These are phyloP conservation scores for Ceratocystis eucalypticola DNA, from an alignment of 2,329 filamentous ascomycete genomes.

Conservation along the genomic window DNA sequence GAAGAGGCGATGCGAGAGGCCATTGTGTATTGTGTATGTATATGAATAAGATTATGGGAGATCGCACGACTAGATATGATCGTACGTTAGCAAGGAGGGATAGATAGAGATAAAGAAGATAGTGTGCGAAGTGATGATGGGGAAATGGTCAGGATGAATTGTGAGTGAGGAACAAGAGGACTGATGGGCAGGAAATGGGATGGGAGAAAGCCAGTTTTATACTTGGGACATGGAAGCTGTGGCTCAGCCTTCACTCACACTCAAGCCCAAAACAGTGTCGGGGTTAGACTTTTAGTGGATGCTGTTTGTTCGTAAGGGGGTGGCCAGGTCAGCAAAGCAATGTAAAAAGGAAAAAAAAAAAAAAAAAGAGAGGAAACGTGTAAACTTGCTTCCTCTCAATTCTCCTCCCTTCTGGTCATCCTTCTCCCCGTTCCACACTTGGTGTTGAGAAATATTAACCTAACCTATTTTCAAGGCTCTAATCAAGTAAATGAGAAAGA, in stretches of 20 bases:
- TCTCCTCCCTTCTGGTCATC: slow-evolving; percentile 4
- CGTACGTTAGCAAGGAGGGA: neutral
- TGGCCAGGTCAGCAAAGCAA: slow-evolving; percentile 2
- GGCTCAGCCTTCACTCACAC: neutral
- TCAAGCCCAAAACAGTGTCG: neutral
- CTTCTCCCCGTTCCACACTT: neutral
- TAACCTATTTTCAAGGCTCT: neutral
- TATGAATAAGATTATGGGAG: slow-evolving; percentile 21
- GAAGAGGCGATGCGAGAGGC: slow-evolving; percentile 25
- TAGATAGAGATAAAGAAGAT: neutral
- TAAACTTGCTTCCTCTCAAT: slow-evolving; percentile 10
- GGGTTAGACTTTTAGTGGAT: slow-evolving; percentile 5
- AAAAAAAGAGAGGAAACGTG: slow-evolving; percentile 15
- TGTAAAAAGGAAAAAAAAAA: neutral
- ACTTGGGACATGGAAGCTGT: neutral
- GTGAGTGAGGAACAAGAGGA: neutral
- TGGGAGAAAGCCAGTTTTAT: slow-evolving; percentile 14
- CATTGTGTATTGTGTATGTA: slow-evolving; percentile 20
- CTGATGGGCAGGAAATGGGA: slow-evolving; percentile 15
- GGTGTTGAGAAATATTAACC: slow-evolving; percentile 4
- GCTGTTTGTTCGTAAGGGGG: slow-evolving; percentile 5
- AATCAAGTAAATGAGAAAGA: neutral
- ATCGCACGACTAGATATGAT: neutral
- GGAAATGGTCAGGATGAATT: neutral
- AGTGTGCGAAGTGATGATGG: neutral